Evolutionary conservation across 371 early-diverging fungal species (phyloP).

Genomic region (Actinomucor elegans): DNA sequence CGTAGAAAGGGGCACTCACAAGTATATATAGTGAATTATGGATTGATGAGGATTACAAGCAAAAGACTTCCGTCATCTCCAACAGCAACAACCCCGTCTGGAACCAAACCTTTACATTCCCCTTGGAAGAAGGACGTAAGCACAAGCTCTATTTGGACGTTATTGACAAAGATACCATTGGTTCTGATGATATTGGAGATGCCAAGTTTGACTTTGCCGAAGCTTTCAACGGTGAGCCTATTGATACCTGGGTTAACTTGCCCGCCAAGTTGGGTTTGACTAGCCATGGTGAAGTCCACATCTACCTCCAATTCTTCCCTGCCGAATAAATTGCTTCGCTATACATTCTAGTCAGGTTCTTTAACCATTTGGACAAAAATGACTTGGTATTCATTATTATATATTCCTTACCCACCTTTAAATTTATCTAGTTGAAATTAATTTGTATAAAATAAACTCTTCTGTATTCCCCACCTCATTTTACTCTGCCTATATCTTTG

Average conservation of each 20-base stretch:
- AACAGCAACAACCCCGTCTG: slow-evolving; percentile 48
- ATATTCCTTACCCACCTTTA: too few species aligned
- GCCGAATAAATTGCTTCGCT: slow-evolving; percentile 17
- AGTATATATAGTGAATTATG: slow-evolving; percentile 20
- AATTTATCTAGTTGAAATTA: too few species aligned
- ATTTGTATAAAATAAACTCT: too few species aligned
- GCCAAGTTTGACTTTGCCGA: slow-evolving; percentile 27
- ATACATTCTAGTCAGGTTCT: too few species aligned
- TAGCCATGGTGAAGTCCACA: slow-evolving; percentile 44
- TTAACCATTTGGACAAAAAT: too few species aligned
- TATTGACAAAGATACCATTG: slow-evolving; percentile 34
- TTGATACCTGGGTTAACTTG: slow-evolving; percentile 41
- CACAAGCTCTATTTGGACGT: slow-evolving; percentile 41
- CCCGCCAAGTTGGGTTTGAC: slow-evolving; percentile 42
- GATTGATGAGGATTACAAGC: slow-evolving; percentile 27
- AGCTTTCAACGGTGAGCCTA: slow-evolving; percentile 22
- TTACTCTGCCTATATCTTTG: too few species aligned
- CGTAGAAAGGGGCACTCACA: not conserved
- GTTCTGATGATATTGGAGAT: slow-evolving; percentile 37
- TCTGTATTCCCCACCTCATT: too few species aligned
- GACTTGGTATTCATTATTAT: too few species aligned
- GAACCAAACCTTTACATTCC: slow-evolving; percentile 34
- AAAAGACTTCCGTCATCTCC: slow-evolving; percentile 47
- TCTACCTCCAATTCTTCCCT: slow-evolving; percentile 28
- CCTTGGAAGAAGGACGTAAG: slow-evolving; percentile 16